Percentiles rank a stretch among this genome's conserved stretches.
Evolutionary conservation across 2,329 filamentous ascomycete species (phyloP).

Genomic region (Monosporascus cannonballus): DNA sequence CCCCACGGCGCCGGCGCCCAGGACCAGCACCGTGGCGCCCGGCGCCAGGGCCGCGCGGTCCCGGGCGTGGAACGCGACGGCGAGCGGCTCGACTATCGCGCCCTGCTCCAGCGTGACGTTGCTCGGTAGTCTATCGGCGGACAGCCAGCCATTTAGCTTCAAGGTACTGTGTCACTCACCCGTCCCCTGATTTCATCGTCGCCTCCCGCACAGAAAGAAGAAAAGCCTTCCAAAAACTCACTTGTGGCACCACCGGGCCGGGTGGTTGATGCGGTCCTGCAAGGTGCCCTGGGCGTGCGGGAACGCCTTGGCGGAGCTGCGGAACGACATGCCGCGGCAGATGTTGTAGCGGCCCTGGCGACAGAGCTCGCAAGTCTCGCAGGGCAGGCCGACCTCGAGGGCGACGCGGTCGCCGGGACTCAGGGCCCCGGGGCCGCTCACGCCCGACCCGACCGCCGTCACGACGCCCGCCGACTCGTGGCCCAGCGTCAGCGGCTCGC

Average conservation of each 20-base stretch:
- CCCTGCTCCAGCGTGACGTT: slow-evolving; percentile 44
- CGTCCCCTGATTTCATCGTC: background rate
- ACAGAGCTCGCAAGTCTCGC: slow-evolving; percentile 45
- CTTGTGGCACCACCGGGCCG: slow-evolving; percentile 51
- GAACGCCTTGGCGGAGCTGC: slow-evolving; percentile 49
- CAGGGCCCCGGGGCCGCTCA: slow-evolving; percentile 40
- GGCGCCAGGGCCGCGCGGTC: slow-evolving; percentile 37
- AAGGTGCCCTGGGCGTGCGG: slow-evolving; percentile 55
- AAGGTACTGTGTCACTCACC: no score
- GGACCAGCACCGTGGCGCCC: slow-evolving; percentile 42
- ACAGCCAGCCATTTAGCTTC: no score
- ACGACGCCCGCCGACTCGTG: slow-evolving; percentile 68
- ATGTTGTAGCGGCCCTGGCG: slow-evolving; percentile 54
- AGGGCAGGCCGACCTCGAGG: slow-evolving; percentile 51
- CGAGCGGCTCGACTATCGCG: slow-evolving; percentile 53
- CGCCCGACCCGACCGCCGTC: slow-evolving; percentile 50
- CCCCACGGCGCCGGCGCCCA: slow-evolving; percentile 57
- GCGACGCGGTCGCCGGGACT: slow-evolving; percentile 65
- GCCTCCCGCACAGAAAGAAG: background rate
- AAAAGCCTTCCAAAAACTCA: slow-evolving; percentile 21
- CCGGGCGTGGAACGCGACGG: slow-evolving; percentile 53
- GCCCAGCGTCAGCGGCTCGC: slow-evolving; percentile 49
- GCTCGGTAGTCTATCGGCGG: slow-evolving; percentile 37
- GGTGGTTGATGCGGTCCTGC: slow-evolving; percentile 50
- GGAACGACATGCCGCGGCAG: slow-evolving; percentile 50